Conservation (phyloP, 23 red algal genomes). For the Gracilariopsis chorda region DNA sequence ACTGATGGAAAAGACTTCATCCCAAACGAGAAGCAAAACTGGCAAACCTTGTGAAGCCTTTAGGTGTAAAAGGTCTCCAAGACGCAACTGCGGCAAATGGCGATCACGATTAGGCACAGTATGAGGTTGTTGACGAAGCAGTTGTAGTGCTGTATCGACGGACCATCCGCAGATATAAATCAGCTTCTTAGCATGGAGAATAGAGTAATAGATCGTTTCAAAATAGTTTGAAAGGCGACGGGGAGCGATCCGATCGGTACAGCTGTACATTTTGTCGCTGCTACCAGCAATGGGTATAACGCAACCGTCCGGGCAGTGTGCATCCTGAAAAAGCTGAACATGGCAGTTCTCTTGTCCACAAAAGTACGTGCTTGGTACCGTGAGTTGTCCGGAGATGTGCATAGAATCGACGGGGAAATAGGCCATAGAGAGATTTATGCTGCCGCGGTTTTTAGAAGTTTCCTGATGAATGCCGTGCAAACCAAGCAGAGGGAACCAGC, state of each 20-base stretch:
- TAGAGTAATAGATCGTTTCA: slow-evolving; percentile 49
- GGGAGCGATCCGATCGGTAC: neutral
- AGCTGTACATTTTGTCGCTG: slow-evolving; percentile 2
- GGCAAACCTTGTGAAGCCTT: slow-evolving; percentile 52
- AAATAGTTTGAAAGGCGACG: slow-evolving; percentile 35
- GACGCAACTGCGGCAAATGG: neutral
- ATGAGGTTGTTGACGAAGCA: slow-evolving; percentile 32
- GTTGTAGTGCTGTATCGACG: slow-evolving; percentile 40
- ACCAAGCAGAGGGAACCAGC: slow-evolving; percentile 54
- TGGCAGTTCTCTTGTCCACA: slow-evolving; percentile 35
- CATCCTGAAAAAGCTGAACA: slow-evolving; percentile 61
- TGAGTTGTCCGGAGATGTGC: slow-evolving; percentile 23
- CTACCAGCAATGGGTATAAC: slow-evolving; percentile 34
- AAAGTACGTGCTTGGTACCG: slow-evolving; percentile 60
- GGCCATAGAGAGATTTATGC: slow-evolving; percentile 13
- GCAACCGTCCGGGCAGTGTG: slow-evolving; percentile 7
- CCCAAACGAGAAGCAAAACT: slow-evolving; percentile 70
- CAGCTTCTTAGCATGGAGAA: slow-evolving; percentile 52
- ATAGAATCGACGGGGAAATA: slow-evolving; percentile 58
- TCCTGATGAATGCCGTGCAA: slow-evolving; percentile 34
- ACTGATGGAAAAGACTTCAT: slow-evolving; percentile 66
- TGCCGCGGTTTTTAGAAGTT: slow-evolving; percentile 52
- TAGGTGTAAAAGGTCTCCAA: slow-evolving; percentile 50
- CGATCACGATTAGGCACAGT: neutral
- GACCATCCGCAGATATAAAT: slow-evolving; percentile 77